Evolutionary conservation across 2,329 filamentous ascomycete species (phyloP).

Genomic region (Eutypa lata): DNA sequence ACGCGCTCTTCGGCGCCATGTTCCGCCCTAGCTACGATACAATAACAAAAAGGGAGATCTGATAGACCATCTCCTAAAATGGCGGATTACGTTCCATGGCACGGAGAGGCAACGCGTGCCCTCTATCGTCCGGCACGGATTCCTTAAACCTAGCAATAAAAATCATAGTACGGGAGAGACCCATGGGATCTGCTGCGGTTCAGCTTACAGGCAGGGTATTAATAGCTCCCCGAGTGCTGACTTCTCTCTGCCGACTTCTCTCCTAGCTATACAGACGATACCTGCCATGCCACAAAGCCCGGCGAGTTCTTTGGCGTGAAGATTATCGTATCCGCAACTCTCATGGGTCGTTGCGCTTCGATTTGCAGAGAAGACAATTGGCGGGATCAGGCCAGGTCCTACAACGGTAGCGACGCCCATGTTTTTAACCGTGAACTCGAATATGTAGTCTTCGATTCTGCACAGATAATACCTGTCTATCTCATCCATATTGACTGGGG

Average conservation of each 20-base stretch:
- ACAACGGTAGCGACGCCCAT: conserved; percentile 33
- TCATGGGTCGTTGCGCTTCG: conserved; percentile 39
- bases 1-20: conserved; percentile 5
- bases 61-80: conserved; percentile 32
- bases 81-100: conserved; percentile 39
- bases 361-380: conserved; percentile 27
- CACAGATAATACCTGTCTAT: conserved; percentile 42
- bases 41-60: conserved; percentile 26
- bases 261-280: conserved; percentile 29
- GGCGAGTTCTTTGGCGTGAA: conserved; percentile 35
- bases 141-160: conserved; percentile 33
- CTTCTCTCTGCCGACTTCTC: no score
- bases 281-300: conserved; percentile 24
- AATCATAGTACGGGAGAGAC: conserved; percentile 24
- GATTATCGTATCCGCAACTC: conserved; percentile 41
- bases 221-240: conserved; percentile 40
- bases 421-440: conserved; percentile 34
- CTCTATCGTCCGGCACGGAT: conserved; percentile 42
- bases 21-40: conserved; percentile 7
- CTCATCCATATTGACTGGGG: conserved; percentile 43
- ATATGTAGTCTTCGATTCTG: conserved; percentile 41
- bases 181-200: conserved; percentile 31
- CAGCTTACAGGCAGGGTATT: conserved; percentile 39
- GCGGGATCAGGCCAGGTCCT: conserved; percentile 19
- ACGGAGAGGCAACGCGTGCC: conserved; percentile 32